Base-by-base conservation (phyloP, 2,329 filamentous ascomycete genomes). In the Trichoderma harzianum region DNA sequence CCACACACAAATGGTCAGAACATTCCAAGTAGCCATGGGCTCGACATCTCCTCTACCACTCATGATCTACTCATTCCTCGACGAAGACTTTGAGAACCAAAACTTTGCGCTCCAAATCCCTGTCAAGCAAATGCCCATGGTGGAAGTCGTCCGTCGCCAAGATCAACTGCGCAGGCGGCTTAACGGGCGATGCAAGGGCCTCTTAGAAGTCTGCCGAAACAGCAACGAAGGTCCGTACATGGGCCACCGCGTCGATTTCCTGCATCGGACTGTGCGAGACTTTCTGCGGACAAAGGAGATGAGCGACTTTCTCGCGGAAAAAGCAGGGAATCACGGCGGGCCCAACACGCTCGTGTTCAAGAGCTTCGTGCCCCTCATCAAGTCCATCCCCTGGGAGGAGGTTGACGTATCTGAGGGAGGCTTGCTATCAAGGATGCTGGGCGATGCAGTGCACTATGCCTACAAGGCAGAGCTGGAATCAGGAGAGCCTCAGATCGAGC, bases 181-280 rank as follows among this genome's bases (percentile, higher is more conserved):
- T 3, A 51, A 73, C 11, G 72, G 28, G 0, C 24, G 61, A 16
- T 69, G 64, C 51, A 21, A 26, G 16, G 65, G 36, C 6, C 61
- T 69, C 5, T 7, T 70, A 11, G 39, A 73, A 55, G 24, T 68
- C 3, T 26, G 16, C 4, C 12, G 32, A 1, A 30, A 39, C 7
- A 12, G 6, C n/a, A 24, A 53, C 5, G 47, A 30, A 1, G 34
- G 43, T 2, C 11, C 16, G 2, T 47, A 63, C 36, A 26, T 24
- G n/a, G 24, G 61, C 12, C 55, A 53, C 30, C 18, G 51, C 14
- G 72, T 74, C 18, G 70, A 73, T 18, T 74, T 74, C 39, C 62
- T 74, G 1, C 73, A 74, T 39, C 65, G 72, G 3, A 74, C 72
- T 2, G 73, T 74, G 16, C 36, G 47, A n/a, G 73, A 74, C 51